Conservation (phyloP, 108 stramenopile species). For the Nitzschia putrida region DNA sequence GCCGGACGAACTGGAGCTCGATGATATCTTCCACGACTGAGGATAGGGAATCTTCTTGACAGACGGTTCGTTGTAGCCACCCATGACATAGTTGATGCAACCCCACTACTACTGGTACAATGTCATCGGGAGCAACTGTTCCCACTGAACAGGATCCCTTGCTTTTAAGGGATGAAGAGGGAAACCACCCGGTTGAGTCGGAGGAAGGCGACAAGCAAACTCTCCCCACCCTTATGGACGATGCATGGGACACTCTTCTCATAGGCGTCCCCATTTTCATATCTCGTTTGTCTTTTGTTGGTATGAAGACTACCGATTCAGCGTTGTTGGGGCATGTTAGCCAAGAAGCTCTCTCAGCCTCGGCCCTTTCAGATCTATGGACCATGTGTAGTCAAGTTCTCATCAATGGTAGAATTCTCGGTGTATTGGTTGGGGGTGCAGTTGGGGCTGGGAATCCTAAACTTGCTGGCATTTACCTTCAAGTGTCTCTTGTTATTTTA, state of each 20-base stretch:
- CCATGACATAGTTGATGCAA: too few relatives aligned
- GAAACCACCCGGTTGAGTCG: too few relatives aligned
- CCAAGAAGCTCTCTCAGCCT: conserved; percentile 50
- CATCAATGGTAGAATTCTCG: conserved; percentile 41
- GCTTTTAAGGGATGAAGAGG: too few relatives aligned
- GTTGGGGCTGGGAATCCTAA: conserved; percentile 65
- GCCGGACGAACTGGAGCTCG: too few relatives aligned
- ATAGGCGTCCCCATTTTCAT: conserved; percentile 68
- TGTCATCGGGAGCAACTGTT: too few relatives aligned
- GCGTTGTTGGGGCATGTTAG: conserved; percentile 67
- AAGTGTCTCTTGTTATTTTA: conserved; percentile 61
- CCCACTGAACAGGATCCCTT: too few relatives aligned
- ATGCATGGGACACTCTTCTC: conserved; percentile 43
- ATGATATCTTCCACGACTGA: too few relatives aligned
- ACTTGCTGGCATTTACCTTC: conserved; percentile 59
- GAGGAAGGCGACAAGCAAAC: neutral
- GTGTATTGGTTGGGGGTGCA: conserved; percentile 47
- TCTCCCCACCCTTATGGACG: conserved; percentile 10
- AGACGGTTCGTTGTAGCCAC: too few relatives aligned
- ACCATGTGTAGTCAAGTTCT: conserved; percentile 72
- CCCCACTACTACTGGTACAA: too few relatives aligned
- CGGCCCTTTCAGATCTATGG: conserved; percentile 70
- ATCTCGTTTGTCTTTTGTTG: conserved; percentile 60
- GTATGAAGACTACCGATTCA: conserved; percentile 79
- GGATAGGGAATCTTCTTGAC: too few relatives aligned